Evolutionary conservation across 1,284 basidiomycete species (phyloP).

Genomic region (Ceratobasidium papillatum): DNA sequence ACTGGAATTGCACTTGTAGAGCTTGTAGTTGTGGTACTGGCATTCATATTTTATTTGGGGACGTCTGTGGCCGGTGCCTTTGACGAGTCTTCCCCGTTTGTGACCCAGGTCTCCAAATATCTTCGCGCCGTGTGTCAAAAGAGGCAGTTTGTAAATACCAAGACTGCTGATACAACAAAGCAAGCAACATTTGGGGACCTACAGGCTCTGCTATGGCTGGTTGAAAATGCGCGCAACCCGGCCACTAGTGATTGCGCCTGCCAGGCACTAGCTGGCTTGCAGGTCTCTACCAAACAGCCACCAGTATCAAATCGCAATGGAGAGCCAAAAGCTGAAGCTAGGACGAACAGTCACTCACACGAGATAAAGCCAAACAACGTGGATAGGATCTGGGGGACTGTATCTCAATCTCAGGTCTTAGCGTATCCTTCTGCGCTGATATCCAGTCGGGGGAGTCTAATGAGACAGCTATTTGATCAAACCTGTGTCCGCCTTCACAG

Average conservation of each 20-base stretch:
- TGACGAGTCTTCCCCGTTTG: background rate
- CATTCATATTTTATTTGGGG: background rate
- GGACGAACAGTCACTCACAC: background rate
- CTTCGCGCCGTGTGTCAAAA: background rate
- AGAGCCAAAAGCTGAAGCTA: too few species aligned
- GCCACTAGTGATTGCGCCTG: background rate
- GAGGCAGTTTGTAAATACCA: background rate
- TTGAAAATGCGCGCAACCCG: conserved; percentile 8
- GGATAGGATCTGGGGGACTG: background rate
- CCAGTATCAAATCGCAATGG: background rate
- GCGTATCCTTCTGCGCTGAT: background rate
- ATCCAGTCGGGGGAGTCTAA: background rate
- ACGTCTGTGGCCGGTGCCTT: background rate
- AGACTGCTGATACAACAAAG: background rate
- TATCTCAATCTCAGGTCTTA: background rate
- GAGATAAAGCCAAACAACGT: background rate
- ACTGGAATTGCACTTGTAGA: background rate
- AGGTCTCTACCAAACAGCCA: background rate
- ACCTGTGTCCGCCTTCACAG: background rate
- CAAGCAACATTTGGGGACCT: background rate
- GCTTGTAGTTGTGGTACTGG: background rate
- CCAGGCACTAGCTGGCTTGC: conserved; percentile 6
- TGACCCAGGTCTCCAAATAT: background rate
- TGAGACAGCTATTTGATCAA: background rate
- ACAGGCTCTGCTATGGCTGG: background rate